These are phyloP conservation scores for Salix brachista DNA, from an alignment of 345 rosid genomes.

Conservation along the genomic window DNA sequence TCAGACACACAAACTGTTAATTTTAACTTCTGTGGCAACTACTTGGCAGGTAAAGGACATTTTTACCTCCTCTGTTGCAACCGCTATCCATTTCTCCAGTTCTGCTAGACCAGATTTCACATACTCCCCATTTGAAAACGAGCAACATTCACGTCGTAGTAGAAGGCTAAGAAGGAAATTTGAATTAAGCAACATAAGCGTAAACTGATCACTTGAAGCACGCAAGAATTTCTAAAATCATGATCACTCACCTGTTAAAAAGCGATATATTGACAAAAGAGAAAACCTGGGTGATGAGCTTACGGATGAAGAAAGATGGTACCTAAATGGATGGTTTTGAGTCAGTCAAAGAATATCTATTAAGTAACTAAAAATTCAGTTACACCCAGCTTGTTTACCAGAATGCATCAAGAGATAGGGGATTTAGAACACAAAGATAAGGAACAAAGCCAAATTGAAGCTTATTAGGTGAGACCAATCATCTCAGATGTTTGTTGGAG, in stretches of 20 bases:
- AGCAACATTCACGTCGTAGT: conserved; percentile 94
- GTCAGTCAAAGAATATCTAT: conserved; percentile 14
- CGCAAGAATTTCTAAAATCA: background rate
- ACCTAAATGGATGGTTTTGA: conserved; percentile 45
- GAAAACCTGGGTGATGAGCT: conserved; percentile 92
- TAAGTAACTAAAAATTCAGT: too few species aligned
- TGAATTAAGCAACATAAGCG: background rate
- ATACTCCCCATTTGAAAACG: conserved; percentile 96
- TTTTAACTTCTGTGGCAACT: conserved; percentile 7
- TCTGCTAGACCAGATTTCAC: conserved; percentile 95
- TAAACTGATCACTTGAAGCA: conserved; percentile 3
- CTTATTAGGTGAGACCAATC: background rate
- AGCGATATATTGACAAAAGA: conserved; percentile 92
- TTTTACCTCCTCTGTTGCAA: conserved; percentile 77
- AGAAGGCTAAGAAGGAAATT: conserved; percentile 59
- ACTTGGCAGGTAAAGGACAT: conserved; percentile 5
- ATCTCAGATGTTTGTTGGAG: background rate
- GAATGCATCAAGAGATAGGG: too few species aligned
- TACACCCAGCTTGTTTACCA: too few species aligned
- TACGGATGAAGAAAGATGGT: conserved; percentile 93
- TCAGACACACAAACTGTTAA: conserved; percentile 17
- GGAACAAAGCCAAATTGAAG: background rate
- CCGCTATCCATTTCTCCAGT: conserved; percentile 90
- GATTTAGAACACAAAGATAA: background rate
- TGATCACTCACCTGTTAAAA: conserved; percentile 72